A percentile compares a stretch with the other conserved stretches of the same genome.
phyloP scores from a whole-genome alignment of 129 eudicot species.

The Flaveria trinervia region DNA sequence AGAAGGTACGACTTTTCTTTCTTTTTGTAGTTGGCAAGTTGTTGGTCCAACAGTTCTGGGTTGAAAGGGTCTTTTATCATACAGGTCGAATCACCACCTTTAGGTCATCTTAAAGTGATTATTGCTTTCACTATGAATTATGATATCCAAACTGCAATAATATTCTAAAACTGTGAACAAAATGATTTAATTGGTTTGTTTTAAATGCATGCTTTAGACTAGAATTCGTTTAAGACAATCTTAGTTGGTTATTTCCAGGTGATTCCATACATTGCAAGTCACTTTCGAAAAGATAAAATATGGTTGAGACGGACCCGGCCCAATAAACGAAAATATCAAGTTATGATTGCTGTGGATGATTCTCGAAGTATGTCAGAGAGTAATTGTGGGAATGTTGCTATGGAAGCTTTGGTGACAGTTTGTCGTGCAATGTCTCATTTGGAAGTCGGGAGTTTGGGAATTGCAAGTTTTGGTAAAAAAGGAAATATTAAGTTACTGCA shows the following conservation, averaged over 20 bases:
- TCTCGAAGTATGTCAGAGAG: conserved; percentile 98
- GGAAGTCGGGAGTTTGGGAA: conserved; percentile 94
- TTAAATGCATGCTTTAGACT: neutral
- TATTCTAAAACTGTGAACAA: neutral
- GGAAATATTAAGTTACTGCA: conserved; percentile 83
- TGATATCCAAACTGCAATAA: neutral
- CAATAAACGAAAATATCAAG: conserved; percentile 92
- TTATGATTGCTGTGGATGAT: conserved; percentile 91
- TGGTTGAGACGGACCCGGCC: conserved; percentile 95
- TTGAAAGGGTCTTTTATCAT: neutral
- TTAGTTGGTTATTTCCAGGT: conserved; percentile 52
- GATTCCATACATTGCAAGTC: conserved; percentile 88
- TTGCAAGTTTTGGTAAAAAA: conserved; percentile 82
- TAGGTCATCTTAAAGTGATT: neutral
- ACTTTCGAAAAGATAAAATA: conserved; percentile 87
- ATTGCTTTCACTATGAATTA: neutral
- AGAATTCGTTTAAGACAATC: conserved; percentile 29
- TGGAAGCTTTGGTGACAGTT: conserved; percentile 94
- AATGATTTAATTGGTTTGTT: neutral
- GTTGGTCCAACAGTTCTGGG: neutral
- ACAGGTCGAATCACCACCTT: neutral
- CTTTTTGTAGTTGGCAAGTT: neutral
- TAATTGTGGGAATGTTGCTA: conserved; percentile 72
- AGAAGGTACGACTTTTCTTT: conserved; percentile 53
- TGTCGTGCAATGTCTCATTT: conserved; percentile 97